Evolutionary conservation across 495 filamentous ascomycete genomes (phyloP).

Genomic region (Xylaria sp.): DNA sequence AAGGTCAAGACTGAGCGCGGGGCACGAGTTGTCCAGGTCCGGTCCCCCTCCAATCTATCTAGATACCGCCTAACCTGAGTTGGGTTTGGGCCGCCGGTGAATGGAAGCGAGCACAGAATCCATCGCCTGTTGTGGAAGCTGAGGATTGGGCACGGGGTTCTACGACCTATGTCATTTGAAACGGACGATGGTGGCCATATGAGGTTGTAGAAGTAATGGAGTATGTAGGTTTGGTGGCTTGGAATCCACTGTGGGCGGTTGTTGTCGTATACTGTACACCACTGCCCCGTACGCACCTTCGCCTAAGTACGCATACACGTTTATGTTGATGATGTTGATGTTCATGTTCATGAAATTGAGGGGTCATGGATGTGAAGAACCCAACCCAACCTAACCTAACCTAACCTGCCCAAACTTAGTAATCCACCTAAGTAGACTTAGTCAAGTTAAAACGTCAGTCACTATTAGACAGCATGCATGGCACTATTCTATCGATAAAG

Average conservation of each 20-base stretch:
- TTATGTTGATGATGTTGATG: no score
- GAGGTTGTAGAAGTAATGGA: conserved; percentile 8
- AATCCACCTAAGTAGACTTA: not conserved
- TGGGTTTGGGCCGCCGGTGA: not conserved
- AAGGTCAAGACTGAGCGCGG: not conserved
- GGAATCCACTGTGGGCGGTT: not conserved
- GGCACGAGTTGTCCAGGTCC: not conserved
- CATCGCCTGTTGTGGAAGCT: conserved; percentile 5
- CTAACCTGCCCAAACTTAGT: not conserved
- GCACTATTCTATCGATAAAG: conserved; percentile 20
- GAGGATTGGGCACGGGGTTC: not conserved
- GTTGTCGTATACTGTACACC: not conserved
- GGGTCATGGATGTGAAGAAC: not conserved
- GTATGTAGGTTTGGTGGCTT: no score
- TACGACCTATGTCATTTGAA: not conserved
- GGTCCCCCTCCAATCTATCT: not conserved
- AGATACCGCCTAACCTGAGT: not conserved
- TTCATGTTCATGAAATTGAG: not conserved
- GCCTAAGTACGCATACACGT: not conserved
- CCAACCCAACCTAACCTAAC: no score
- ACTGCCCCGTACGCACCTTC: not conserved
- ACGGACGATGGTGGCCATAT: not conserved
- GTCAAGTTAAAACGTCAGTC: not conserved
- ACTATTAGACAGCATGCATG: not conserved
- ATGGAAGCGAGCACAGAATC: not conserved